Conservation (phyloP, 805 yeast genomes). For the Vanderwaltozyma polyspora region DNA sequence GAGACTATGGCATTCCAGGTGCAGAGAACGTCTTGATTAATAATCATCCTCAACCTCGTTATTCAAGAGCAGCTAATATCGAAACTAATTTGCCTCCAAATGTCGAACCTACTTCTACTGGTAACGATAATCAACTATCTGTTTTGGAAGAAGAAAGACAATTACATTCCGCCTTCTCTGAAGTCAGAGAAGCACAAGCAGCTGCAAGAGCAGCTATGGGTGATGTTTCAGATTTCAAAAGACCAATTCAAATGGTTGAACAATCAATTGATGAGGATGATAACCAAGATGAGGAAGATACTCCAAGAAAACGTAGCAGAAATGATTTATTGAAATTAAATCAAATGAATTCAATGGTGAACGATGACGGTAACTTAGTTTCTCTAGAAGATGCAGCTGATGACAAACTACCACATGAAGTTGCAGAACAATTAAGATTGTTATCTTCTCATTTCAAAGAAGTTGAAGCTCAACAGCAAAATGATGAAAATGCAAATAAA, state of each 20-base stretch:
- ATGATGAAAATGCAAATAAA: slow-evolving; percentile 8
- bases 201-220: slow-evolving; percentile 21
- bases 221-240: slow-evolving; percentile 7
- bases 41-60: background rate
- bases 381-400: slow-evolving; percentile 22
- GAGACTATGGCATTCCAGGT: slow-evolving; percentile 16
- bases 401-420: slow-evolving; percentile 26
- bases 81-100: background rate
- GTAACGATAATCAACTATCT: background rate
- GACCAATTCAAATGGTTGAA: slow-evolving; percentile 4
- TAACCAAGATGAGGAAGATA: slow-evolving; percentile 5
- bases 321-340: slow-evolving; percentile 7
- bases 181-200: slow-evolving; percentile 13
- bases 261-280: slow-evolving; percentile 3
- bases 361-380: slow-evolving; percentile 15
- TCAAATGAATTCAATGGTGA: slow-evolving; percentile 2
- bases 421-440: slow-evolving; percentile 27
- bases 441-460: slow-evolving; percentile 27
- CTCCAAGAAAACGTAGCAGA: slow-evolving; percentile 7
- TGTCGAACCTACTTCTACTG: background rate
- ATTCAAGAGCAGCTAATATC: background rate
- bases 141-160: background rate
- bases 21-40: background rate
- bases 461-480: slow-evolving; percentile 15
- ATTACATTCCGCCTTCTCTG: slow-evolving; percentile 4